Percentiles rank a stretch among this genome's conserved stretches.
Evolutionary conservation across 306 rosid genomes (phyloP).

Genomic region (Cucurbita argyrosperma): DNA sequence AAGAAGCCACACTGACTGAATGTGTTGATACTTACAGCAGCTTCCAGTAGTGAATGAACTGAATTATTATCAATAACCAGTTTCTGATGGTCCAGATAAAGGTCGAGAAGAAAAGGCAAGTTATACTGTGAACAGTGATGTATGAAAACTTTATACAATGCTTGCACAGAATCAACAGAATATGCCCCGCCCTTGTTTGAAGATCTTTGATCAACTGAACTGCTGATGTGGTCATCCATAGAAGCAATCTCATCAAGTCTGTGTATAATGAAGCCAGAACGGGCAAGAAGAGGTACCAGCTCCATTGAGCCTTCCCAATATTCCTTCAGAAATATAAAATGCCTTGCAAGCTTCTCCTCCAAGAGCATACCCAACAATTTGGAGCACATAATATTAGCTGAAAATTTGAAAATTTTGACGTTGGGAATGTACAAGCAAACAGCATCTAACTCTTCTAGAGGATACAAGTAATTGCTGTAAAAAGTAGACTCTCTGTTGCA

Average conservation of each 20-base stretch:
- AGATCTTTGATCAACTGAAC: constrained; percentile 21
- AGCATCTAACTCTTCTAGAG: constrained; percentile 76
- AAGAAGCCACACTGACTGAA: constrained; percentile 14
- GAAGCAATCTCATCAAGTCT: constrained; percentile 13
- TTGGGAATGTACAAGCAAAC: constrained; percentile 55
- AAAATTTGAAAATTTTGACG: constrained; percentile 47
- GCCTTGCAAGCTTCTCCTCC: constrained; percentile 67
- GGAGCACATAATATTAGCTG: constrained; percentile 39
- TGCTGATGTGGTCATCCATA: constrained; percentile 32
- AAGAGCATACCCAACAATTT: constrained; percentile 62
- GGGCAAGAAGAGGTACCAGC: constrained; percentile 55
- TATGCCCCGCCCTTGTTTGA: constrained; percentile 12
- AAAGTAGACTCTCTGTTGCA: constrained; percentile 38
- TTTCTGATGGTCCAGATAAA: constrained; percentile 65
- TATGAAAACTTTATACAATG: constrained; percentile 54
- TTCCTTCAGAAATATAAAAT: constrained; percentile 67
- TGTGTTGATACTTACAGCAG: constrained; percentile 59
- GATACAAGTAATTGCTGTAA: constrained; percentile 43
- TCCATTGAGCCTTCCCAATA: constrained; percentile 79
- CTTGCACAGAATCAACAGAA: constrained; percentile 28
- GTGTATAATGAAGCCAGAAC: constrained; percentile 57
- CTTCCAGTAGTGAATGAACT: constrained; percentile 49
- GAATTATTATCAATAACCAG: constrained; percentile 49
- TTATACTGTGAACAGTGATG: constrained; percentile 55
- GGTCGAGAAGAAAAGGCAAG: constrained; percentile 79